Base-by-base conservation (phyloP, 1,139 yeast genomes). In the Scheffersomyces stambukii region DNA sequence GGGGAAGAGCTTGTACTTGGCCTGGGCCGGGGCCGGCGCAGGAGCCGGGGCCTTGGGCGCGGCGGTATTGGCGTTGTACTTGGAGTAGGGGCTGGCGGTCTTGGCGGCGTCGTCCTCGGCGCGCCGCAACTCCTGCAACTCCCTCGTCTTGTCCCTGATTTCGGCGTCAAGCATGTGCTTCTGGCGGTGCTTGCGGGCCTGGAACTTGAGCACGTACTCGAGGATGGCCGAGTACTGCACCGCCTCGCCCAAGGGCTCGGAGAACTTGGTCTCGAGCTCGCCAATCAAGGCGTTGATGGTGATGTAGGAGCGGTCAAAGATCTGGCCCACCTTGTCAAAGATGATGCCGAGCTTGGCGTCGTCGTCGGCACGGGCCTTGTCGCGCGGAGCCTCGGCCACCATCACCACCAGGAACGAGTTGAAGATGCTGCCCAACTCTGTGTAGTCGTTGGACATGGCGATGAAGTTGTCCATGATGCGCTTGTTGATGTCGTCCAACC, bases 201-300 rank as follows among this genome's bases (percentile, higher is more conserved):
- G 76, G 50, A 73, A 89, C 45, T 78, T 81, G 27, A 81, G 66
- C 10, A 89, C 75, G 24, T 75, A 72, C 27, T 82, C 70, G 2
- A 82, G 75, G 0, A 81, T 79, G 5, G 70, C 66, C 0, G 93
- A 77, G 54, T 81, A 78, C 45, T 83, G 86, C 9, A 82, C 88
- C 11, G 84, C 75, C 48, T 89, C 96, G 5, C 84, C 79, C 19
- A 89, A 60, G 4, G 95, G 95, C 48, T 89, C 97, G 22, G 85
- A 73, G 42, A 88, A 80, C 31, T 77, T 75, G 7, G 85, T 74
- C 38, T 84, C 79, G 25, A 89, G 61, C 25, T 77, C 75, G 22
- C 77, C 72, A n/a, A 81, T 78, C 13, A 89, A 63, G 4, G 77
- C 66, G 38, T 80, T 83, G 21, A 86, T 68, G 9, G 83, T 70